A percentile compares a stretch with the other conserved stretches of the same genome.
phyloP scores from a whole-genome alignment of 2,329 filamentous ascomycete species.

The Colletotrichum sp. region DNA sequence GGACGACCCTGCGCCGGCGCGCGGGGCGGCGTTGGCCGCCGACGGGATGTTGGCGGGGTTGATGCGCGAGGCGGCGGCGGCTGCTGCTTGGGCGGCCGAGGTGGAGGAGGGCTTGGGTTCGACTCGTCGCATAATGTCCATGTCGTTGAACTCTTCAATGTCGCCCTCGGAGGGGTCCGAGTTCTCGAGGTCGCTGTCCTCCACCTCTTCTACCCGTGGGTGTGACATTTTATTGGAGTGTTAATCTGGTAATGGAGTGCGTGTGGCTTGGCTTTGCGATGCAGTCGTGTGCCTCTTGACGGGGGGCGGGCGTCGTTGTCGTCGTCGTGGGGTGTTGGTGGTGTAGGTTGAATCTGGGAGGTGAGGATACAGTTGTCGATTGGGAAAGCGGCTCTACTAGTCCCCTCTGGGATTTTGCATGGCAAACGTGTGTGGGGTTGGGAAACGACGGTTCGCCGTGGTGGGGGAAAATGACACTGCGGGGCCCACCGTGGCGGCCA shows the following conservation, averaged over 20 bases:
- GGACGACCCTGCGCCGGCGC: conserved; percentile 31
- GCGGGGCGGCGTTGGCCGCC: conserved; percentile 32
- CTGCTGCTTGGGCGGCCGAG: conserved; percentile 1
- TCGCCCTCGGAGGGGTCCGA: conserved; percentile 90
- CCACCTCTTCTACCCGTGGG: conserved; percentile 91
- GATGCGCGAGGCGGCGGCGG: conserved; percentile 26
- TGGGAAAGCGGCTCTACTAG: conserved; percentile 13
- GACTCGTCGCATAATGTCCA: conserved; percentile 59
- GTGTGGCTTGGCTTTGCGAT: not conserved
- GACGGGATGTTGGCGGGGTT: conserved; percentile 41
- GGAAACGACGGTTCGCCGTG: conserved; percentile 7
- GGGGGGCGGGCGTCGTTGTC: not conserved
- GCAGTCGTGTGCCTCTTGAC: not conserved
- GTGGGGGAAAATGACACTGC: not conserved
- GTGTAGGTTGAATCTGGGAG: conserved; percentile 2
- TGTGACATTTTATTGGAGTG: conserved; percentile 69
- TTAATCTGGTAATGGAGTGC: not conserved
- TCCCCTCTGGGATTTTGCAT: conserved; percentile 17
- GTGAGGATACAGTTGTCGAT: conserved; percentile 16
- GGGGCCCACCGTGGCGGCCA: not conserved
- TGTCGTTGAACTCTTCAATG: conserved; percentile 68
- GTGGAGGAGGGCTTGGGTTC: conserved; percentile 33
- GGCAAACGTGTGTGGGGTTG: conserved; percentile 11
- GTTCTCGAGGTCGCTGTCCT: conserved; percentile 72
- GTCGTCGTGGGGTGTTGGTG: not conserved